Evolutionary conservation across 129 eudicot species (phyloP).

Genomic region (Rutidosis leptorrhynchoides): DNA sequence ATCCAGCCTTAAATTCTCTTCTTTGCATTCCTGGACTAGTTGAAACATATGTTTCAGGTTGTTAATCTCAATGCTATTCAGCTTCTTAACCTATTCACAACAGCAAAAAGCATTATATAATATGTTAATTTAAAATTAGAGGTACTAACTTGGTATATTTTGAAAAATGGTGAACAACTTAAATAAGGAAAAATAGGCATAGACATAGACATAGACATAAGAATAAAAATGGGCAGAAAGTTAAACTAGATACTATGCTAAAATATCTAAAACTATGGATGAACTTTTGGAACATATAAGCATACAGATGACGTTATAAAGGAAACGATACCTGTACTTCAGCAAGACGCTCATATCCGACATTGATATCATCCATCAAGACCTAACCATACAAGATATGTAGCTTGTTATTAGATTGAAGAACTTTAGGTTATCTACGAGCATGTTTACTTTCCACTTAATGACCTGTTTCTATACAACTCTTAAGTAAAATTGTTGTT

Average conservation of each 20-base stretch:
- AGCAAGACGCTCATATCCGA: slow-evolving; percentile 94
- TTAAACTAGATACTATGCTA: too few species aligned
- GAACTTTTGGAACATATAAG: slow-evolving; percentile 2
- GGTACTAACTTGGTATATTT: not conserved
- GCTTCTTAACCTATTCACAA: slow-evolving; percentile 73
- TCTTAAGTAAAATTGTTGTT: too few species aligned
- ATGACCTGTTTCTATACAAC: too few species aligned
- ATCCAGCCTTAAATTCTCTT: slow-evolving; percentile 67
- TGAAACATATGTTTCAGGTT: slow-evolving; percentile 71
- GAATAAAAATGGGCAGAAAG: too few species aligned
- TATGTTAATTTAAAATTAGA: not conserved
- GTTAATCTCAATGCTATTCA: slow-evolving; percentile 65
- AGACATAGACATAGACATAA: not conserved
- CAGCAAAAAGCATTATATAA: not conserved
- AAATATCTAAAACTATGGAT: too few species aligned
- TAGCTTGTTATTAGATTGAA: slow-evolving; percentile 4
- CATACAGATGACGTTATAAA: not conserved
- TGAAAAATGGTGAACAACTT: not conserved
- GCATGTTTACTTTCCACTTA: too few species aligned
- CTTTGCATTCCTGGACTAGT: slow-evolving; percentile 62
- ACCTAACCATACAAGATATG: slow-evolving; percentile 41
- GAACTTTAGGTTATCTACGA: not conserved
- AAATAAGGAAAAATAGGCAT: not conserved
- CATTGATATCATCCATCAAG: slow-evolving; percentile 87
- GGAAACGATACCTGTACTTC: slow-evolving; percentile 68